Percentiles rank a stretch among this genome's conserved stretches.
Conservation (phyloP, 2,329 filamentous ascomycete species). For the Ramularia endophylla region DNA sequence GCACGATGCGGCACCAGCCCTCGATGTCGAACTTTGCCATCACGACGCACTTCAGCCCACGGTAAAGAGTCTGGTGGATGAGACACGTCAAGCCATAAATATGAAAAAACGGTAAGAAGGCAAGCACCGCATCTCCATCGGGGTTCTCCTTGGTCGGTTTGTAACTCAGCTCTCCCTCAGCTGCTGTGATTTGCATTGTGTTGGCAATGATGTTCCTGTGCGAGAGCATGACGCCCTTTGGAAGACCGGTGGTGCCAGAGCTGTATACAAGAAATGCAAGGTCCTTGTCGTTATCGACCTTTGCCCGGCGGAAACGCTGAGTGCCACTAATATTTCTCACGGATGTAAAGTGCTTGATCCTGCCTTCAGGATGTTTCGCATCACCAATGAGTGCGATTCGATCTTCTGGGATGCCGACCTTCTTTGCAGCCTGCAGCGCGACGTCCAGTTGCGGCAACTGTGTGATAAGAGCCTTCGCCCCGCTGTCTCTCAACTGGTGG, state of each 20-base stretch:
- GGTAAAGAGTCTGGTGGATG: slow-evolving; percentile 61
- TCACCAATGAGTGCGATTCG: slow-evolving; percentile 73
- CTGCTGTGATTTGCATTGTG: slow-evolving; percentile 38
- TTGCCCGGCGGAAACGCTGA: slow-evolving; percentile 53
- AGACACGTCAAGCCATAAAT: slow-evolving; percentile 74
- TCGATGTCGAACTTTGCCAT: slow-evolving; percentile 79
- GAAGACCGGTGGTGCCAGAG: slow-evolving; percentile 81
- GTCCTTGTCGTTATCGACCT: slow-evolving; percentile 63
- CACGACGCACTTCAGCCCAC: slow-evolving; percentile 61
- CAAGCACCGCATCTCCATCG: slow-evolving; percentile 65
- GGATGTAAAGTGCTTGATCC: slow-evolving; percentile 65
- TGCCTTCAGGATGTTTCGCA: slow-evolving; percentile 51
- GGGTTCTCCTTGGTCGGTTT: slow-evolving; percentile 41
- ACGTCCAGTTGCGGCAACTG: slow-evolving; percentile 60
- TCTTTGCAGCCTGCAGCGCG: slow-evolving; percentile 61
- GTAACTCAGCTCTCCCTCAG: slow-evolving; percentile 46
- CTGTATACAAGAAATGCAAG: slow-evolving; percentile 82
- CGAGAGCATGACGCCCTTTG: slow-evolving; percentile 86
- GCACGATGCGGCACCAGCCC: slow-evolving; percentile 68
- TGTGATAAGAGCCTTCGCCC: slow-evolving; percentile 68
- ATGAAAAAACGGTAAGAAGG: slow-evolving; percentile 83
- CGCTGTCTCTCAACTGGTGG: slow-evolving; percentile 74
- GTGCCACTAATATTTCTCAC: slow-evolving; percentile 59
- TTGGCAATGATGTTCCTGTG: slow-evolving; percentile 81
- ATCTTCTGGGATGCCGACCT: slow-evolving; percentile 64